Conservation (phyloP, 768 basidiomycete species). For the Naematelia encephala region DNA sequence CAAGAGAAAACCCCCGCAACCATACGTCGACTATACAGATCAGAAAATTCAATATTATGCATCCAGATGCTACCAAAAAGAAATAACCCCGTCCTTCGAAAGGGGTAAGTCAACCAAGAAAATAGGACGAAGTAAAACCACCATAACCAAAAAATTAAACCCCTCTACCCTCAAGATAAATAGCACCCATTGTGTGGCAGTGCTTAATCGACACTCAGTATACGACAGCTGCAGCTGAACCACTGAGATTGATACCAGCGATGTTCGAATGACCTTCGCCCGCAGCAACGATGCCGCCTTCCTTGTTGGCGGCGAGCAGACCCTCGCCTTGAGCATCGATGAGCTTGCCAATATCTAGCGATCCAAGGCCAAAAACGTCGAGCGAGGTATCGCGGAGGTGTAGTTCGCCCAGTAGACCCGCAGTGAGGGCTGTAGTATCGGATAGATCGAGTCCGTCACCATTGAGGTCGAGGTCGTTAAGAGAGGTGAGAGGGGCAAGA, state of each 20-base stretch:
- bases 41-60: too few relatives aligned
- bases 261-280: background rate
- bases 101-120: background rate
- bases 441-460: background rate
- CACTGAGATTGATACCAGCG: background rate
- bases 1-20: background rate
- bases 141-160: background rate
- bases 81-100: background rate
- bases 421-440: background rate
- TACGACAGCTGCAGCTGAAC: background rate
- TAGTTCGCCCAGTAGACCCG: background rate
- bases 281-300: background rate
- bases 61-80: background rate
- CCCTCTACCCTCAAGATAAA: too few relatives aligned
- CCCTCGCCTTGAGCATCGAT: background rate
- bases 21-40: background rate
- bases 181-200: too few relatives aligned
- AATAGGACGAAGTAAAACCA: background rate
- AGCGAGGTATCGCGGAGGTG: background rate
- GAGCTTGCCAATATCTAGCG: too few relatives aligned
- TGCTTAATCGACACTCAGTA: too few relatives aligned
- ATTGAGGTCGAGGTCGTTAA: background rate
- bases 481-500: background rate
- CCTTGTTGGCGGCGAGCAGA: background rate
- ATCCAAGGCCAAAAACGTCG: too few relatives aligned